phyloP scores from a whole-genome alignment of 257 asterid species.

The Ehretia macrophylla region DNA sequence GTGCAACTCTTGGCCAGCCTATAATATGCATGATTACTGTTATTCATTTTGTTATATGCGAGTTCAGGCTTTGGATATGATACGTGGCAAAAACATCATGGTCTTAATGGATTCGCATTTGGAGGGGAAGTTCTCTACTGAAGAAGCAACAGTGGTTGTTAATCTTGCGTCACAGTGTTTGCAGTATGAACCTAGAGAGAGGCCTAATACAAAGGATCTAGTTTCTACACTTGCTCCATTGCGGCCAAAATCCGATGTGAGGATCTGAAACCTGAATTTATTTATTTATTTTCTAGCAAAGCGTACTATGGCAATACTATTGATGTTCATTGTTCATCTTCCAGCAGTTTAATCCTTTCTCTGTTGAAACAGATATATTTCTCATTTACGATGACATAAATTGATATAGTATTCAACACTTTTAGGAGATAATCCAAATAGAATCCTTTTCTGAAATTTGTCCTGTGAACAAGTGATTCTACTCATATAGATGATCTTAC shows the following conservation, averaged over 20 bases:
- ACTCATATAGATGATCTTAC: too few relatives aligned
- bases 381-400: too few relatives aligned
- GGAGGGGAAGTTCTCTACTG: slow-evolving; percentile 81
- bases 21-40: neutral
- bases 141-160: slow-evolving; percentile 76
- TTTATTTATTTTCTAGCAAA: neutral
- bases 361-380: too few relatives aligned
- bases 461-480: too few relatives aligned
- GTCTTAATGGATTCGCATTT: slow-evolving; percentile 83
- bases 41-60: neutral
- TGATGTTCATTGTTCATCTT: neutral
- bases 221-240: slow-evolving; percentile 71
- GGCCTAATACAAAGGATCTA: slow-evolving; percentile 74
- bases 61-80: slow-evolving; percentile 84
- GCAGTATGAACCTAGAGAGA: slow-evolving; percentile 86
- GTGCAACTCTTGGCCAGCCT: too few relatives aligned
- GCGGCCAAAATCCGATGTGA: slow-evolving; percentile 66
- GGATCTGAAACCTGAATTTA: slow-evolving; percentile 6
- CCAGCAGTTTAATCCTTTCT: too few relatives aligned
- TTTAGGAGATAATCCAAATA: too few relatives aligned
- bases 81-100: slow-evolving; percentile 77
- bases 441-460: too few relatives aligned
- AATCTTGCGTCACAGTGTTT: slow-evolving; percentile 82
- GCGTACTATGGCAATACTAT: neutral
- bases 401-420: too few relatives aligned